Base-by-base conservation (phyloP, 2,329 filamentous ascomycete genomes). In the Thielaviopsis euricoi region DNA sequence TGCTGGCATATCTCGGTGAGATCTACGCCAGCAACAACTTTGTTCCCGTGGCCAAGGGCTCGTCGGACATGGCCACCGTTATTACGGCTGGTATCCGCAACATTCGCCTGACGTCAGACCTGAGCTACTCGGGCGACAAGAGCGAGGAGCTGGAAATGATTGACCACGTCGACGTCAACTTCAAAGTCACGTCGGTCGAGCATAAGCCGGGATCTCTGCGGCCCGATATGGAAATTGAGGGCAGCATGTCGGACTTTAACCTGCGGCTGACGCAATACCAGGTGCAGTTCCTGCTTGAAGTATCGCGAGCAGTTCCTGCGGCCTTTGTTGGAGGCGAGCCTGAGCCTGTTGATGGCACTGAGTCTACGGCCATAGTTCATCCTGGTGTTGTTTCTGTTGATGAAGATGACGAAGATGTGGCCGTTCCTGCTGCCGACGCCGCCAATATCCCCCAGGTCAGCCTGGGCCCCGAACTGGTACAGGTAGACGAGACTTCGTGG, bases 11-110 rank as follows among this genome's bases (percentile, higher is more conserved):
- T 65, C 74, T 99, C 2, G 93, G 93, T 71, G 94, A 98, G 68
- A 96, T 99, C 23, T 98, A 97, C 67, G 90, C 88, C 0, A 89
- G 90, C 69, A 98, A 98, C 69, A 87, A 85, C 62, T 98, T 99
- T 66, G 53, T 58, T 12, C 53, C 56, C 5, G 53, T 56, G 5
- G 22, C 49, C 25, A 83, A 82, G 0, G 75, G 86, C 64, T 72
- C 82, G 29, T 79, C 86, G 0, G 80, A 85, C 3, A 83, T 87
- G 60, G 88, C 88, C 33, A 98, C 95, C 76, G 89, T 94, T 67
- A 79, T 98, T 17, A 86, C 87, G 2, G 85, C 89, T 19, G 93
- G 93, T 22, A 91, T 99, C 63, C 82, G 91, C 57, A 95, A 98
- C 61, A 89, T 96, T 61, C 83, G 87, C 37, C 74, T 98, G 26